Conservation (phyloP, 2,329 filamentous ascomycete genomes). For the Pseudopyrenochaeta lycopersici region DNA sequence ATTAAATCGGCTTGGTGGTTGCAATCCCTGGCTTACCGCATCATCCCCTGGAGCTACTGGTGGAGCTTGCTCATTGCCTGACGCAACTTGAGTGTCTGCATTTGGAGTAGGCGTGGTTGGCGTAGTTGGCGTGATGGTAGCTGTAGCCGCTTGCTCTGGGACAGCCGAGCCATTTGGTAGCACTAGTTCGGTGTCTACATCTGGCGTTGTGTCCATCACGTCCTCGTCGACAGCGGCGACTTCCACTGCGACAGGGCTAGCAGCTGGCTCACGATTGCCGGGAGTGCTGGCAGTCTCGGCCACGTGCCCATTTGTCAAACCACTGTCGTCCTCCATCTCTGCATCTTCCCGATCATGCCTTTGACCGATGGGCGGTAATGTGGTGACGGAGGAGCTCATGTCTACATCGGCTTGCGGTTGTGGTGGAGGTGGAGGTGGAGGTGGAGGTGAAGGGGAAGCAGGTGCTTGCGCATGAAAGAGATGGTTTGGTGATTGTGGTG, state of each 20-base stretch:
- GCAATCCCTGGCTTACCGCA: conserved; percentile 20
- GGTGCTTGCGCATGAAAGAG: conserved; percentile 36
- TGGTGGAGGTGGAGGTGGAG: conserved; percentile 31
- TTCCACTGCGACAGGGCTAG: conserved; percentile 35
- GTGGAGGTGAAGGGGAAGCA: conserved; percentile 36
- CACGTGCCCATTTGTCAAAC: conserved; percentile 24
- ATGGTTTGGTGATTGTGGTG: conserved; percentile 41
- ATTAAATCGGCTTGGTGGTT: not conserved
- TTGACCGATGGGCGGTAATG: conserved; percentile 42
- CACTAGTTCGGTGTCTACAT: conserved; percentile 34
- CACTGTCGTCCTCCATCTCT: conserved; percentile 44
- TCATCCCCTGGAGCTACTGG: conserved; percentile 8
- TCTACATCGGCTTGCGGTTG: conserved; percentile 36
- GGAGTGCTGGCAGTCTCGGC: conserved; percentile 4
- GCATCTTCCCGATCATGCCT: conserved; percentile 49
- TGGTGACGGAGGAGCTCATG: conserved; percentile 46
- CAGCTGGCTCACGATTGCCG: conserved; percentile 15
- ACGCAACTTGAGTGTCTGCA: conserved; percentile 12
- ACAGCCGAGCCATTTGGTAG: conserved; percentile 33
- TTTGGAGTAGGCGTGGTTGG: conserved; percentile 25
- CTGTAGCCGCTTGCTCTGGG: conserved; percentile 15
- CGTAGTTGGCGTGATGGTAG: too few species aligned
- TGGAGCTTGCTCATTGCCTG: conserved; percentile 14
- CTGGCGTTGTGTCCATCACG: conserved; percentile 51
- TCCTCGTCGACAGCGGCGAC: conserved; percentile 45